Conservation (phyloP, 1,284 basidiomycete genomes). For the Microbotryomycetes sp. region DNA sequence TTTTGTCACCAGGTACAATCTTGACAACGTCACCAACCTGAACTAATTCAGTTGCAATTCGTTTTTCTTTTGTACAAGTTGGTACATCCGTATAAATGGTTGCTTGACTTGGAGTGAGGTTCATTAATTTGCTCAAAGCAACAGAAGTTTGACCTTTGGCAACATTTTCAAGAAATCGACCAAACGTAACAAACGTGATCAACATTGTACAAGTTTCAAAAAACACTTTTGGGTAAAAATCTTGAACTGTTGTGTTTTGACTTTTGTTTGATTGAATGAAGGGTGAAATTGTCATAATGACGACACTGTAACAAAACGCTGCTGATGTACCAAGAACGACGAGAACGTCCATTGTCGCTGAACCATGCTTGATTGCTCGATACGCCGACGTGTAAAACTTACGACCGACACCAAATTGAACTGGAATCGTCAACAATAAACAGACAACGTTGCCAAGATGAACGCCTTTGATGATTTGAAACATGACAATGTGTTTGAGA, state of each 20-base stretch:
- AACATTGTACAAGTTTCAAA: conserved; percentile 99
- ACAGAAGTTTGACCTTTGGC: conserved; percentile 97
- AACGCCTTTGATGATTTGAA: conserved; percentile 56
- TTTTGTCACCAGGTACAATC: conserved; percentile 90
- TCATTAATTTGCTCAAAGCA: conserved; percentile 91
- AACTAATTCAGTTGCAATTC: conserved; percentile 87
- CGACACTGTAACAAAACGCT: conserved; percentile 82
- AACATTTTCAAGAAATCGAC: conserved; percentile 89
- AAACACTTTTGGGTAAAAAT: conserved; percentile 78
- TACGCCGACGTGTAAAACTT: conserved; percentile 85
- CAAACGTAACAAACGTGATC: conserved; percentile 92
- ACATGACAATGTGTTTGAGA: conserved; percentile 50
- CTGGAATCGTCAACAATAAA: conserved; percentile 77
- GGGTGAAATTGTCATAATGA: conserved; percentile 63
- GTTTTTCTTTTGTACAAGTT: conserved; percentile 72
- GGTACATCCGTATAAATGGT: conserved; percentile 84
- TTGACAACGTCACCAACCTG: conserved; percentile 92
- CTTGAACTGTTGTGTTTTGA: too few relatives aligned
- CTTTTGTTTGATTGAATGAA: conserved; percentile 49
- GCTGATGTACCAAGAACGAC: conserved; percentile 91
- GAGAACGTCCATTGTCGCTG: conserved; percentile 86
- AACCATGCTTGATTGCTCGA: conserved; percentile 81
- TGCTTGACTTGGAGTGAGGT: conserved; percentile 87
- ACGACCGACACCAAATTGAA: conserved; percentile 84
- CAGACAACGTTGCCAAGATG: conserved; percentile 80